A percentile compares a stretch with the other conserved stretches of the same genome.
phyloP scores from a whole-genome alignment of 352 stramenopile genomes.

The Ochromonadaceae sp. region DNA sequence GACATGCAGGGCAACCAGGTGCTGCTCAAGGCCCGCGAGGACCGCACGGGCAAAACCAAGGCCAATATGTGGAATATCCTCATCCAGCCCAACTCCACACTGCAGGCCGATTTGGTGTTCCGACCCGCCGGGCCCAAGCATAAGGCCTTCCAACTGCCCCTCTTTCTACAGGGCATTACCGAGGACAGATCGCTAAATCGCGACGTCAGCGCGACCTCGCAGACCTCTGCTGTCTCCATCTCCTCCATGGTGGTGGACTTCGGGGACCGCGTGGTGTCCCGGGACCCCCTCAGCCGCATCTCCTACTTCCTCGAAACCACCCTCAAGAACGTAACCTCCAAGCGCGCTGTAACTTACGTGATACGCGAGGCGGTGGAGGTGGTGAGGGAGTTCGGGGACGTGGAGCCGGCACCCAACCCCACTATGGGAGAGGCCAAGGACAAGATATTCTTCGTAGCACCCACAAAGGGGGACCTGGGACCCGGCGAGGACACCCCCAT shows the following conservation, averaged over 20 bases:
- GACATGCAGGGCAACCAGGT: slow-evolving; percentile 17
- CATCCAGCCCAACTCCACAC: slow-evolving; percentile 44
- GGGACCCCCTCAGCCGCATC: slow-evolving; percentile 58
- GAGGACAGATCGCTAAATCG: slow-evolving; percentile 19
- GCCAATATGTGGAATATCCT: slow-evolving; percentile 41
- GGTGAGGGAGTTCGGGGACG: no score
- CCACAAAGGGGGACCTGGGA: slow-evolving; percentile 52
- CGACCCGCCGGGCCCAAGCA: slow-evolving; percentile 34
- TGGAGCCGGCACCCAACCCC: no score
- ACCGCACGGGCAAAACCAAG: not conserved
- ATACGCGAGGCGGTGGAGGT: no score
- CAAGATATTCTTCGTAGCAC: slow-evolving; percentile 55
- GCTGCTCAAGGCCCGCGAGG: not conserved
- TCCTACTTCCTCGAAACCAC: slow-evolving; percentile 58
- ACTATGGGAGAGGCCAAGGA: no score
- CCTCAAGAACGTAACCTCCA: slow-evolving; percentile 50
- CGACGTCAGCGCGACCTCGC: slow-evolving; percentile 37
- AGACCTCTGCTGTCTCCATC: slow-evolving; percentile 50
- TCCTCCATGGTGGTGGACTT: slow-evolving; percentile 55
- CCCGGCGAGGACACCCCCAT: slow-evolving; percentile 52
- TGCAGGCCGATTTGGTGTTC: slow-evolving; percentile 56
- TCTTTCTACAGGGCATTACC: slow-evolving; percentile 48
- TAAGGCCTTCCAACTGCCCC: slow-evolving; percentile 47
- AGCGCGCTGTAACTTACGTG: no score
- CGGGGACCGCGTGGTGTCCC: slow-evolving; percentile 53